phyloP scores from a whole-genome alignment of 306 rosid genomes.

The Mimosa pudica region DNA sequence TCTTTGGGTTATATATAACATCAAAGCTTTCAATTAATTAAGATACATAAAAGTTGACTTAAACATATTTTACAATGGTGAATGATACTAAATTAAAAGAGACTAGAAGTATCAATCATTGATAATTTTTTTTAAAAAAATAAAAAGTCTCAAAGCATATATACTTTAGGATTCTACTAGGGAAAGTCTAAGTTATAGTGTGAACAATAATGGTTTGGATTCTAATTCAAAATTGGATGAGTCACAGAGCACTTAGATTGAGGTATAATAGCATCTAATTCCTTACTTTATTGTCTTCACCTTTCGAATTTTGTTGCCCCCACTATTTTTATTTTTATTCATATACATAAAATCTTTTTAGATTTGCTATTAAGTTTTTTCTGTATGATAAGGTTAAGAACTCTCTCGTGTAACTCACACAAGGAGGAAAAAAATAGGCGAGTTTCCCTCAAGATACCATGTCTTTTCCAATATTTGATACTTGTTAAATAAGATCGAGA shows the following conservation, averaged over 20 bases:
- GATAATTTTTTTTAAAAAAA: background rate
- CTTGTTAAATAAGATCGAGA: background rate
- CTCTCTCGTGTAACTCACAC: background rate
- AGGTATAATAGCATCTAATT: conserved; percentile 2
- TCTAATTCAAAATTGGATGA: conserved; percentile 29
- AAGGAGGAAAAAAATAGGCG: background rate
- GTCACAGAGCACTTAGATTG: conserved; percentile 16
- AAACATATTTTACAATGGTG: background rate
- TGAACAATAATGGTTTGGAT: conserved; percentile 12
- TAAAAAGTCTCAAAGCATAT: background rate
- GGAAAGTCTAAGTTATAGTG: background rate
- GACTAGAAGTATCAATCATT: background rate
- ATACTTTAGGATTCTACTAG: background rate
- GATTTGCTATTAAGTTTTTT: background rate
- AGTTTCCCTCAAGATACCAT: background rate
- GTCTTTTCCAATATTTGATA: background rate
- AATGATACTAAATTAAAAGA: background rate
- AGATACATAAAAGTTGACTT: background rate
- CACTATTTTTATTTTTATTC: background rate
- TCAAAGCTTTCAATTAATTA: background rate
- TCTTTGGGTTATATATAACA: background rate
- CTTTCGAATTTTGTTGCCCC: background rate
- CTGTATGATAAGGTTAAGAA: background rate
- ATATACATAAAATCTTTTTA: background rate
- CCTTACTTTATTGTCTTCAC: background rate